Conservation (phyloP, 2,329 filamentous ascomycete species). For the Myriosclerotinia duriaeana region DNA sequence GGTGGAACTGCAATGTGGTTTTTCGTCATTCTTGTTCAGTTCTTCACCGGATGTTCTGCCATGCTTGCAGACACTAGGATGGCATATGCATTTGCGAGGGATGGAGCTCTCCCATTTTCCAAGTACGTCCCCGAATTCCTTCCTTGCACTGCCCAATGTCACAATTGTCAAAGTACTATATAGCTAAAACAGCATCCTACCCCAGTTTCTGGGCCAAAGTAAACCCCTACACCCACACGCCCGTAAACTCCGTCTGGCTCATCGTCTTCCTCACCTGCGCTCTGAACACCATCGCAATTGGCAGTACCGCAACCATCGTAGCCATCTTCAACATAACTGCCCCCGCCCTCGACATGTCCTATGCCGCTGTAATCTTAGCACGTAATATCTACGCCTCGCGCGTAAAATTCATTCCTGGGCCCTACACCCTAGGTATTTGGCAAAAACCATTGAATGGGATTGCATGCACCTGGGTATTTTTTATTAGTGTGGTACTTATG, state of each 20-base stretch:
- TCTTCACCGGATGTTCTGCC: conserved; percentile 62
- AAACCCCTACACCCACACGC: conserved; percentile 55
- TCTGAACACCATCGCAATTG: conserved; percentile 53
- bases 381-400: conserved; percentile 34
- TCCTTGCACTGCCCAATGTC: neutral
- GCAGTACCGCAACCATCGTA: conserved; percentile 51
- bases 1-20: conserved; percentile 62
- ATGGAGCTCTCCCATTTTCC: conserved; percentile 61
- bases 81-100: conserved; percentile 61
- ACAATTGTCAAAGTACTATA: neutral
- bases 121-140: conserved; percentile 41
- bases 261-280: conserved; percentile 57
- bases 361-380: conserved; percentile 59
- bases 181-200: neutral
- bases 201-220: conserved; percentile 52
- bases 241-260: conserved; percentile 63
- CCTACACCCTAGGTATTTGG: conserved; percentile 57
- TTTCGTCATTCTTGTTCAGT: conserved; percentile 62
- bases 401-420: conserved; percentile 44
- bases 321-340: conserved; percentile 55
- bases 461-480: conserved; percentile 59
- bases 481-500: conserved; percentile 62
- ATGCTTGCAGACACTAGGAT: conserved; percentile 64
- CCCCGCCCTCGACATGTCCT: conserved; percentile 52
- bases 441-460: conserved; percentile 55